Conservation (phyloP, 768 basidiomycete species). For the Boletus coccyginus region DNA sequence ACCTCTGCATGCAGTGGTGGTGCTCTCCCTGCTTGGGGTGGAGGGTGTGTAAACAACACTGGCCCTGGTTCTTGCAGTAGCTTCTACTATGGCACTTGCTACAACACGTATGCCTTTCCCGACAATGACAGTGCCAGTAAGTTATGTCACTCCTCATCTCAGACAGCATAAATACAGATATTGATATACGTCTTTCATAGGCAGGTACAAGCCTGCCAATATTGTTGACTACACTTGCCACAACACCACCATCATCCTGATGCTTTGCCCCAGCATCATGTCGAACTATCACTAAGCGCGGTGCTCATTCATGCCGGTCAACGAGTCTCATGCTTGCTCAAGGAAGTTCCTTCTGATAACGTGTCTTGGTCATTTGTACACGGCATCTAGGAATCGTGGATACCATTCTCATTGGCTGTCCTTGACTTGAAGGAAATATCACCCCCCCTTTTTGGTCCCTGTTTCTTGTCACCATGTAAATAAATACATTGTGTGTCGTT, state of each 20-base stretch:
- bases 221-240: constrained; percentile 28
- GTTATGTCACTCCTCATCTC: background rate
- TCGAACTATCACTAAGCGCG: constrained; percentile 12
- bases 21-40: constrained; percentile 27
- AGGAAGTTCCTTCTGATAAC: background rate
- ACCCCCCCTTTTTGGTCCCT: background rate
- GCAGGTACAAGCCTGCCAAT: constrained; percentile 27
- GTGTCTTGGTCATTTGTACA: background rate
- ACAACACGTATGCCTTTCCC: constrained; percentile 33
- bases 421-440: background rate
- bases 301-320: background rate
- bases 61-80: constrained; percentile 31
- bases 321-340: background rate
- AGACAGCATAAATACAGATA: background rate
- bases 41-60: constrained; percentile 26
- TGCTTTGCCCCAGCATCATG: constrained; percentile 28
- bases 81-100: constrained; percentile 28
- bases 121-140: constrained; percentile 31
- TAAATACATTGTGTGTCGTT: background rate
- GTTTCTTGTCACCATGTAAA: background rate
- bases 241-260: constrained; percentile 28
- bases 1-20: constrained; percentile 23
- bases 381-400: background rate
- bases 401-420: background rate
- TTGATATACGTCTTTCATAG: constrained; percentile 10